Evolutionary conservation across 768 basidiomycete species (phyloP).

Genomic region (Collybia sp.): DNA sequence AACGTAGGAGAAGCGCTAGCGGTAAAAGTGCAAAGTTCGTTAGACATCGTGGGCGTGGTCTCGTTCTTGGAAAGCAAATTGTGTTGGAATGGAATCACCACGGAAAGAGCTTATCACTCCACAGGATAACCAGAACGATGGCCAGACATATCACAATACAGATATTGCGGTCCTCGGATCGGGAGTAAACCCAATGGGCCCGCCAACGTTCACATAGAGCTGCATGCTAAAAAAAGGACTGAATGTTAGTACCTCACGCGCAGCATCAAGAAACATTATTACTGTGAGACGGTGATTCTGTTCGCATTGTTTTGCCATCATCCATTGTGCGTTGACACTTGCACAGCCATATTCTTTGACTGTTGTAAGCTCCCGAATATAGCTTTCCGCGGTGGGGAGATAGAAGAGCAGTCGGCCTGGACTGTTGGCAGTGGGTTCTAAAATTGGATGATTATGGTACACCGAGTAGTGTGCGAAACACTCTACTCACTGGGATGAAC

Average conservation of each 20-base stretch:
- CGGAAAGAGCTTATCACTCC: conserved; percentile 22
- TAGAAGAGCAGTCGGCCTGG: conserved; percentile 20
- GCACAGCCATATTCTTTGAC: conserved; percentile 10
- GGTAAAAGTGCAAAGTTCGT: no score
- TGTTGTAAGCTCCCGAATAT: conserved; percentile 21
- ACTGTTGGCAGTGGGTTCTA: conserved; percentile 9
- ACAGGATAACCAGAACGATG: conserved; percentile 21
- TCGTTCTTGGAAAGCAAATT: no score
- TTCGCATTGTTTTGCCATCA: conserved; percentile 18
- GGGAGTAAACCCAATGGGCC: conserved; percentile 19
- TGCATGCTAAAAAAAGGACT: conserved; percentile 21
- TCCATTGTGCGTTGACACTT: conserved; percentile 19
- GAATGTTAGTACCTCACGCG: neutral
- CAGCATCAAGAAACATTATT: conserved; percentile 2
- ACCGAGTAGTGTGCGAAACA: neutral
- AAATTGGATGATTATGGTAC: neutral
- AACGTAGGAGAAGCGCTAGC: no score
- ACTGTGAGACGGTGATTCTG: conserved; percentile 20
- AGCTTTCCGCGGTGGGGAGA: conserved; percentile 15
- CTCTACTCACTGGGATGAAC: conserved; percentile 16
- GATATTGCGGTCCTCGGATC: conserved; percentile 10
- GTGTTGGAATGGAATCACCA: no score
- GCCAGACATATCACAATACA: conserved; percentile 20
- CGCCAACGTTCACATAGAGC: conserved; percentile 29
- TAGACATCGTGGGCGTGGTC: no score